Evolutionary conservation across 1,284 basidiomycete species (phyloP).

Genomic region (Apiotrichum siamense): DNA sequence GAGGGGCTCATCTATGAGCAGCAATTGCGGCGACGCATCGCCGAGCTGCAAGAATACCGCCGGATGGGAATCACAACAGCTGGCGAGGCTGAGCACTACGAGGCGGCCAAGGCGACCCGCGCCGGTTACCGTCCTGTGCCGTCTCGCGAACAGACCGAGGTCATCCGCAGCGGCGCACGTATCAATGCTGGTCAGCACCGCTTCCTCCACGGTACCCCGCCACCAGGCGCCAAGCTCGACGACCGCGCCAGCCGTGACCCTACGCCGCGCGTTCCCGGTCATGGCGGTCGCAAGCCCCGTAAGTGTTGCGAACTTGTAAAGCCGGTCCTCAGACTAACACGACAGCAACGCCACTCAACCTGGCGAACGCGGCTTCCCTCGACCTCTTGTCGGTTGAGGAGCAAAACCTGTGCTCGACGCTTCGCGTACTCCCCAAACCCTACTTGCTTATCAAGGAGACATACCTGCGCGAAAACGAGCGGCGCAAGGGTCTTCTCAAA

Average conservation of each 20-base stretch:
- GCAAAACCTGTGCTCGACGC: constrained; percentile 75
- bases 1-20: constrained; percentile 87
- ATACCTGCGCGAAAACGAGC: constrained; percentile 80
- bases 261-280: constrained; percentile 26
- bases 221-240: constrained; percentile 19
- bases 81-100: constrained; percentile 84
- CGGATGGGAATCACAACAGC: constrained; percentile 71
- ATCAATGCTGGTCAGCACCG: constrained; percentile 42
- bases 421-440: constrained; percentile 84
- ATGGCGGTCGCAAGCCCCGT: constrained; percentile 30
- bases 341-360: constrained; percentile 60
- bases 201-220: constrained; percentile 32
- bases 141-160: constrained; percentile 32
- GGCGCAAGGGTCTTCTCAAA: constrained; percentile 76
- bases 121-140: constrained; percentile 35
- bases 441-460: constrained; percentile 90
- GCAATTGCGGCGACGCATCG: constrained; percentile 72
- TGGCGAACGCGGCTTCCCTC: constrained; percentile 75
- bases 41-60: constrained; percentile 82
- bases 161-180: constrained; percentile 35
- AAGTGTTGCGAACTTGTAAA: constrained; percentile 8
- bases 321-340: neutral
- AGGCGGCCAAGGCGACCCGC: constrained; percentile 60
- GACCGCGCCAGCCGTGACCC: constrained; percentile 27
- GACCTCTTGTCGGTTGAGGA: constrained; percentile 81